Percentiles rank a stretch among this genome's conserved stretches.
These are phyloP conservation scores for Septoria linicola DNA, from an alignment of 2,329 filamentous ascomycete genomes.

Conservation along the genomic window DNA sequence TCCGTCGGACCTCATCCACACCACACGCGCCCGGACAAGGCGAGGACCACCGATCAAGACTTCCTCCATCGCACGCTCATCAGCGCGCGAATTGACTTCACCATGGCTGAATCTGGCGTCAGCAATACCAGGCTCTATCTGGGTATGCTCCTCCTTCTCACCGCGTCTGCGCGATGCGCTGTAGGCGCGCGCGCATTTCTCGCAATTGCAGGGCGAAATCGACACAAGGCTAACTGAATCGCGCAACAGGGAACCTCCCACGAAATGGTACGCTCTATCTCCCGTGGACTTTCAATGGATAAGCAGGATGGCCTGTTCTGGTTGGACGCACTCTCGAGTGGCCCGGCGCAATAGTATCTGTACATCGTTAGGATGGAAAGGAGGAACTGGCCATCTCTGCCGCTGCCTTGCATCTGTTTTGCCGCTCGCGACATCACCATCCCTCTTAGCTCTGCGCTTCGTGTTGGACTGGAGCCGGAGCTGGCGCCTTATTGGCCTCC, in stretches of 20 bases:
- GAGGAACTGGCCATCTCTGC: slow-evolving; percentile 24
- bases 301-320: slow-evolving; percentile 26
- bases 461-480: slow-evolving; percentile 33
- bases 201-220: slow-evolving; percentile 16
- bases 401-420: slow-evolving; percentile 17
- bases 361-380: slow-evolving; percentile 19
- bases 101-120: slow-evolving; percentile 70
- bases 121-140: slow-evolving; percentile 89
- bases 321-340: slow-evolving; percentile 19
- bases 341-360: slow-evolving; percentile 20
- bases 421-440: too few species aligned
- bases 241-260: slow-evolving; percentile 74
- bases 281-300: slow-evolving; percentile 31
- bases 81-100: slow-evolving; percentile 3
- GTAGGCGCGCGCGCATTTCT: neutral
- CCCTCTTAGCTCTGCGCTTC: slow-evolving; percentile 17
- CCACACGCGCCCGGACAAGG: slow-evolving; percentile 12
- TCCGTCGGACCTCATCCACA: neutral
- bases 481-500: slow-evolving; percentile 25
- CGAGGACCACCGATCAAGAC: slow-evolving; percentile 4
- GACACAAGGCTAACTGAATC: slow-evolving; percentile 9
- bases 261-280: slow-evolving; percentile 72
- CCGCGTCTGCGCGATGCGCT: slow-evolving; percentile 4
- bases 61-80: slow-evolving; percentile 5
- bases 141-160: slow-evolving; percentile 4